A percentile compares a stretch with the other conserved stretches of the same genome.
These are phyloP conservation scores for Colletotrichum siamense DNA, from an alignment of 2,329 filamentous ascomycete species.

Conservation along the genomic window DNA sequence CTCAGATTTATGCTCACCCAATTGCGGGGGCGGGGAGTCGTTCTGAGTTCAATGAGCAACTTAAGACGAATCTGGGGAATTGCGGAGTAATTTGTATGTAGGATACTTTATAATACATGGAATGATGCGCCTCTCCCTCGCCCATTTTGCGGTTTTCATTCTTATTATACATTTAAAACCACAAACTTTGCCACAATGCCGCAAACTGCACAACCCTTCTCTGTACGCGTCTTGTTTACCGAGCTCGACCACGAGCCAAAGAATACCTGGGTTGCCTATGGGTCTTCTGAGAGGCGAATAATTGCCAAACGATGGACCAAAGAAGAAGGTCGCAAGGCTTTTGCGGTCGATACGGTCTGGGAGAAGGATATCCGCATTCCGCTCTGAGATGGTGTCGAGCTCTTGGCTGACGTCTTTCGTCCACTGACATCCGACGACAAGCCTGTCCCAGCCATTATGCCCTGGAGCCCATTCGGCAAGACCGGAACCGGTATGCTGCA, in stretches of 20 bases:
- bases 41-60: no score
- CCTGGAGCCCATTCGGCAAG: slow-evolving; percentile 52
- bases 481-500: slow-evolving; percentile 43
- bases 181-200: not conserved
- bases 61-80: not conserved
- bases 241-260: not conserved
- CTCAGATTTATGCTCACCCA: no score
- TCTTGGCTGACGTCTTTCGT: slow-evolving; percentile 50
- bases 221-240: not conserved
- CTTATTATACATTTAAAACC: not conserved
- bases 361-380: slow-evolving; percentile 47
- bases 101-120: not conserved
- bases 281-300: not conserved
- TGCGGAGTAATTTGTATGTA: not conserved
- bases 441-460: slow-evolving; percentile 44
- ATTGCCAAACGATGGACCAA: not conserved
- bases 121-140: no score
- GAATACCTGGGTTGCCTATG: not conserved
- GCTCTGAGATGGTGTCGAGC: slow-evolving; percentile 42
- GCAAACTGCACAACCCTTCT: not conserved
- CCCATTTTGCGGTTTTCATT: not conserved
- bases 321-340: not conserved
- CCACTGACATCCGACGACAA: slow-evolving; percentile 35
- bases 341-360: slow-evolving; percentile 33
- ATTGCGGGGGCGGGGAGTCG: no score